Conservation (phyloP, 169 alveolate genomes). For the Perkinsus marinus region DNA sequence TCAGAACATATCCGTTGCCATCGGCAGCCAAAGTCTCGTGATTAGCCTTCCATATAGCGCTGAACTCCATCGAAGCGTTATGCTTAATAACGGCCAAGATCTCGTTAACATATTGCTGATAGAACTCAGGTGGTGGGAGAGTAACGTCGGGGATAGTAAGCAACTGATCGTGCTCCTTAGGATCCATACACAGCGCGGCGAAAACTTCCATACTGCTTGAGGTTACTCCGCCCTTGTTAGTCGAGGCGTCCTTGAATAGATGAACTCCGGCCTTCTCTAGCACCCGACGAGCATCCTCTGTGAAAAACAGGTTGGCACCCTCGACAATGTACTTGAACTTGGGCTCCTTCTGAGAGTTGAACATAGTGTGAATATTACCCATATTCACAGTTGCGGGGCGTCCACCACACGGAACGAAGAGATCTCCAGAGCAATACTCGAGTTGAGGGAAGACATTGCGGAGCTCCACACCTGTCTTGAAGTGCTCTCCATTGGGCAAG, state of each 20-base stretch:
- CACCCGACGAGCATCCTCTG: conserved; percentile 62
- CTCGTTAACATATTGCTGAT: not conserved
- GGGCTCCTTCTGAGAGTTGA: conserved; percentile 19
- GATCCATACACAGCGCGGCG: conserved; percentile 56
- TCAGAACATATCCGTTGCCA: not conserved
- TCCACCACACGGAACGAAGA: conserved; percentile 76
- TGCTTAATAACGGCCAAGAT: not conserved
- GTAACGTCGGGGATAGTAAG: conserved; percentile 14
- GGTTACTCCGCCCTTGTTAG: conserved; percentile 72
- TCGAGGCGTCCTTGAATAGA: conserved; percentile 60
- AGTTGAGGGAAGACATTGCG: conserved; percentile 49
- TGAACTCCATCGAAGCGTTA: not conserved
- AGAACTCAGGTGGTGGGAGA: not conserved
- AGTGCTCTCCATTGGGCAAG: conserved; percentile 51
- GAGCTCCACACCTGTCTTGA: conserved; percentile 49
- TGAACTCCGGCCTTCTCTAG: conserved; percentile 52
- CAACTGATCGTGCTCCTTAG: conserved; percentile 31
- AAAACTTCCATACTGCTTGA: conserved; percentile 63
- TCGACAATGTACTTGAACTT: conserved; percentile 56
- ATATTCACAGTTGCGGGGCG: conserved; percentile 60
- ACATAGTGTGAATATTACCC: conserved; percentile 37
- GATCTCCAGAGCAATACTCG: conserved; percentile 40
- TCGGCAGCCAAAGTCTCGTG: not conserved
- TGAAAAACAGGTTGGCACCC: conserved; percentile 65
- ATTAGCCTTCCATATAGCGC: not conserved